Evolutionary conservation across 805 yeast species (phyloP).

Genomic region (Jamesozyma spencerorum): DNA sequence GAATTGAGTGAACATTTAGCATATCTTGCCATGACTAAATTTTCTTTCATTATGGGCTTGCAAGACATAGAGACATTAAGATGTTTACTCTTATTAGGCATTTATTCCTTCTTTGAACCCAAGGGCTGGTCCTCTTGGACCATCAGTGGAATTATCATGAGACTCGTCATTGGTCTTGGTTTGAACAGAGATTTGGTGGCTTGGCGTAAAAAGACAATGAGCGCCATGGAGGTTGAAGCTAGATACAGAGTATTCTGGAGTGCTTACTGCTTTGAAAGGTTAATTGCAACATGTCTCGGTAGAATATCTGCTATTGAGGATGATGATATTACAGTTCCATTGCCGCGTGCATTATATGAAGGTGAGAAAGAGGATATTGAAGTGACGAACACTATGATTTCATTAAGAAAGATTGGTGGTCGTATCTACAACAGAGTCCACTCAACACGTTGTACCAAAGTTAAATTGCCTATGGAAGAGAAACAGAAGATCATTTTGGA

Average conservation of each 20-base stretch:
- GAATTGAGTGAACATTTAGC: constrained; percentile 35
- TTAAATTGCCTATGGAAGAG: constrained; percentile 25
- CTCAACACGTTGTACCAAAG: constrained; percentile 33
- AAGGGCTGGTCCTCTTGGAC: constrained; percentile 45
- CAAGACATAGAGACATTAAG: constrained; percentile 36
- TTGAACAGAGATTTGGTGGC: constrained; percentile 34
- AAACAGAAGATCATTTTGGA: constrained; percentile 27
- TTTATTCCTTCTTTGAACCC: constrained; percentile 44
- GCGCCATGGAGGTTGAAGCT: constrained; percentile 34
- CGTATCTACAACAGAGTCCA: constrained; percentile 38
- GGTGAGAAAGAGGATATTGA: constrained; percentile 36
- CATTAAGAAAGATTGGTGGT: constrained; percentile 40
- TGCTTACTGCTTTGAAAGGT: constrained; percentile 39
- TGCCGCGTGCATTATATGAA: constrained; percentile 33
- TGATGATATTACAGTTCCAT: constrained; percentile 39
- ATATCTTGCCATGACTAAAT: constrained; percentile 34
- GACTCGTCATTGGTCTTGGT: constrained; percentile 39
- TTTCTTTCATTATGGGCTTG: constrained; percentile 31
- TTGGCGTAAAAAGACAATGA: constrained; percentile 24
- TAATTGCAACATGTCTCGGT: constrained; percentile 41
- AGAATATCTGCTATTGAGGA: constrained; percentile 42
- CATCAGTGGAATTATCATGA: constrained; percentile 38
- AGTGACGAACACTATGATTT: constrained; percentile 35
- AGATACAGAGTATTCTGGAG: constrained; percentile 42
- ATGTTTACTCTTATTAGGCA: constrained; percentile 37